These are phyloP conservation scores for Ustanciosporium gigantosporum DNA, from an alignment of 1,284 basidiomycete species.

Conservation along the genomic window DNA sequence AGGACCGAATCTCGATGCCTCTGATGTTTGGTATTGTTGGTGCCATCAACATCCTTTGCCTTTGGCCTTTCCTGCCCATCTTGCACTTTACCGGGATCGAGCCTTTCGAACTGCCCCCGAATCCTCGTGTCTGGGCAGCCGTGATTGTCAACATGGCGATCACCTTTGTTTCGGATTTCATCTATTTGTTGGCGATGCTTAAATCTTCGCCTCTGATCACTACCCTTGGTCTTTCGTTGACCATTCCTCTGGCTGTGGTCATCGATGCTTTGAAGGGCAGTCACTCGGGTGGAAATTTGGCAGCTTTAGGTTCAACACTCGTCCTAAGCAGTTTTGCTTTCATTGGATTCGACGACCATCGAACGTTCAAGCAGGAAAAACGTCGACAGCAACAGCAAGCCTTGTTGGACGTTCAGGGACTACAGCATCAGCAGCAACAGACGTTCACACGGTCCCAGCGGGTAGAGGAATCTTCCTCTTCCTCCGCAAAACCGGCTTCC, in stretches of 20 bases:
- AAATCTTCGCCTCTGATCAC: constrained; percentile 87
- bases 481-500: too few relatives aligned
- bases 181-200: constrained; percentile 74
- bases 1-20: constrained; percentile 52
- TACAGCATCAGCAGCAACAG: too few relatives aligned
- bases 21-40: constrained; percentile 72
- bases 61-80: constrained; percentile 80
- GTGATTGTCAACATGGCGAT: constrained; percentile 78
- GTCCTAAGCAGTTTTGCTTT: constrained; percentile 49
- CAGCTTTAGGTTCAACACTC: constrained; percentile 37
- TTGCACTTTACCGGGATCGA: constrained; percentile 80
- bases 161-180: constrained; percentile 58
- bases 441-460: too few relatives aligned
- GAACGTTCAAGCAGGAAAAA: constrained; percentile 12
- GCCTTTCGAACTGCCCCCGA: constrained; percentile 73
- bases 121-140: constrained; percentile 68
- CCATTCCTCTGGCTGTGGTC: constrained; percentile 83
- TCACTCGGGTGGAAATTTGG: constrained; percentile 42
- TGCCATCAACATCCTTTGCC: constrained; percentile 78
- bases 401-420: too few relatives aligned
- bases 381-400: too few relatives aligned
- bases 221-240: constrained; percentile 90
- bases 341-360: constrained; percentile 32
- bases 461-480: too few relatives aligned
- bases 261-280: constrained; percentile 73